Evolutionary conservation across 306 rosid genomes (phyloP), one percentile per base, ranked within the genome.

Genomic region (Comarum palustre): DNA sequence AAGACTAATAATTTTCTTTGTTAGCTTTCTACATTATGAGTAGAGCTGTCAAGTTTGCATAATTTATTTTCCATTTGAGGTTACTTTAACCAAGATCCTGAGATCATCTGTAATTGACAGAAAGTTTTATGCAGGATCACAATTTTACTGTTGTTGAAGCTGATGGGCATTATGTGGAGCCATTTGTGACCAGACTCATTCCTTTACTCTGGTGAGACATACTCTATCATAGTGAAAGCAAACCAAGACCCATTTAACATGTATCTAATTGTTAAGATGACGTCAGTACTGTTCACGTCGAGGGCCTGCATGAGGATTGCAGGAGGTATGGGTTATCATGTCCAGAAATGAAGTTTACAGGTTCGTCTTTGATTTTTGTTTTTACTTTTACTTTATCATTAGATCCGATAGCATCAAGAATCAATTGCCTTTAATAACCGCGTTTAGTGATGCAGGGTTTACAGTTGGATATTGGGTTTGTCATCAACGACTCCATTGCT

Each of bases 131-230:
- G 4, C 51, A 75, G 83, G 75, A 75, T 70, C 83, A 80, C 65
- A 71, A 70, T 31, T 43, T 75, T 68, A 64, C 46, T 25, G 74
- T 80, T 17, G 84, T 80, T 22, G 80, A 80, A 66, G 80, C 71
- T 32, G 80, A 80, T 75, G 84, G 79, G 47, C 73, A 80, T 42
- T 80, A 80, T 47, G 80, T 80, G 34, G 66, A 75, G 43, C 84
- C 84, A 71, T 71, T 80, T 75, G 71, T 55, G n/a, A 75, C 69
- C 8, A 24, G 47, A 80, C 74, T 55, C 75, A 5, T 76, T 71
- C 31, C 39, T 80, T 7, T 65, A 80, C 80, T 65, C 77, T 11
- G 84, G 80, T 12, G 84, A 80, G 77, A 80, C 80, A 13, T 80
- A 80, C 67, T 80, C 84, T 2, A 57, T 80, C 34, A 59, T 80